Percentiles rank a stretch among this genome's conserved stretches.
Conservation (phyloP, 2,329 filamentous ascomycete genomes). For the Xylaria sp. region DNA sequence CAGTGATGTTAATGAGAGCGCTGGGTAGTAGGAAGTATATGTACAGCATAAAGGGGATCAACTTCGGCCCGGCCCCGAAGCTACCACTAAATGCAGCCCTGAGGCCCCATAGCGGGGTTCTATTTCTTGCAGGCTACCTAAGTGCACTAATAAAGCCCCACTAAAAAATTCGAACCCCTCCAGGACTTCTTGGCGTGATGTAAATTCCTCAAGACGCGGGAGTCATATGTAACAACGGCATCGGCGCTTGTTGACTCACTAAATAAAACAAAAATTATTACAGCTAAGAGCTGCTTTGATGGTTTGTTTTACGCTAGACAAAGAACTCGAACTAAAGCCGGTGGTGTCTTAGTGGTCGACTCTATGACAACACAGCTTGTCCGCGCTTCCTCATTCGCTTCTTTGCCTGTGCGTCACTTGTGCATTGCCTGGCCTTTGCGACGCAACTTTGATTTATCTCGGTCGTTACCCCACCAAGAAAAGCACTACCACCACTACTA, state of each 20-base stretch:
- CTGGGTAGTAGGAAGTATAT: neutral
- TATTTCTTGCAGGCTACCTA: conserved; percentile 8
- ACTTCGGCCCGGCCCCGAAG: conserved; percentile 15
- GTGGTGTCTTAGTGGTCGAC: conserved; percentile 28
- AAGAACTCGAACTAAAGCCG: neutral
- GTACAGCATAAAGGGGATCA: conserved; percentile 11
- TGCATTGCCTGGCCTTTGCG: conserved; percentile 31
- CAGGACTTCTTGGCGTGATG: conserved; percentile 12
- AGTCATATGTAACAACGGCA: conserved; percentile 13
- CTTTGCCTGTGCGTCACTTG: conserved; percentile 18
- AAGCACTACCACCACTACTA: conserved; percentile 6
- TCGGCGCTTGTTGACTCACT: conserved; percentile 39
- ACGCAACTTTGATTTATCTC: conserved; percentile 22
- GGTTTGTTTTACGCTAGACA: neutral
- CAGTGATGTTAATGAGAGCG: neutral
- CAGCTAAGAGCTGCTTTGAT: too few relatives aligned
- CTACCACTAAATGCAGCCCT: conserved; percentile 10
- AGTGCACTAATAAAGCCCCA: neutral
- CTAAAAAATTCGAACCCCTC: conserved; percentile 7
- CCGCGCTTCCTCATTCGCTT: conserved; percentile 29
- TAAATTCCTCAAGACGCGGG: neutral
- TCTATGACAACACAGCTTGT: conserved; percentile 24
- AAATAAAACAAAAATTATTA: conserved; percentile 1
- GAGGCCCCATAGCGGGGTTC: conserved; percentile 3
- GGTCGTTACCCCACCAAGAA: conserved; percentile 34